Conservation (phyloP, 2,329 filamentous ascomycete genomes). For the Neurospora sp. region DNA sequence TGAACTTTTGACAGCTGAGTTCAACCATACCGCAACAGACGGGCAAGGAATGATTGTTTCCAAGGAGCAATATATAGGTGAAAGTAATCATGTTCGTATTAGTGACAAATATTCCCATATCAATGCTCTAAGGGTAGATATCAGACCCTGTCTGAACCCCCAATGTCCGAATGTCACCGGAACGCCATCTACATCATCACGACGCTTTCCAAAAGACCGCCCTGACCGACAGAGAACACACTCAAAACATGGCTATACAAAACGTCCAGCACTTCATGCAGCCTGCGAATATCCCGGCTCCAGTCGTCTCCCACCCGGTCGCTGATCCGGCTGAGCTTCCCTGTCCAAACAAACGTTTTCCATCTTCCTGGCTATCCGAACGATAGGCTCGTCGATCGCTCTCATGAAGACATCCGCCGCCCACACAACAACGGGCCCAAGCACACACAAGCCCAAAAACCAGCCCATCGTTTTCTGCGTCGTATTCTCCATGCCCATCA, state of each 20-base stretch:
- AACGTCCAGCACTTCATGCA: constrained; percentile 9
- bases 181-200: neutral
- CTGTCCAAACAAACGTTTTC: constrained; percentile 20
- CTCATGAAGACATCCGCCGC: constrained; percentile 51
- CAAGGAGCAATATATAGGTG: neutral
- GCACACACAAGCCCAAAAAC: constrained; percentile 27
- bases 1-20: neutral
- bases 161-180: neutral
- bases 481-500: constrained; percentile 21
- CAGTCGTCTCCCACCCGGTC: neutral
- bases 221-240: neutral
- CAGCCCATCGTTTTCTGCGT: constrained; percentile 25
- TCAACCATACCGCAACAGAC: neutral
- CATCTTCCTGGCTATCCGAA: constrained; percentile 20
- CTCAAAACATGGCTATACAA: neutral
- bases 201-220: neutral
- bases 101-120: neutral
- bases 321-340: constrained; percentile 8
- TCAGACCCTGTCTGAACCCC: neutral
- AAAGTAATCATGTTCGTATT: neutral
- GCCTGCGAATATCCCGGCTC: constrained; percentile 15
- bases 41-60: neutral
- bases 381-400: constrained; percentile 37
- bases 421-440: constrained; percentile 36
- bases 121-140: neutral